Percentiles rank a stretch among this genome's conserved stretches.
These are phyloP conservation scores for Drechslerella coelobrocha DNA, from an alignment of 2,329 filamentous ascomycete species.

Conservation along the genomic window DNA sequence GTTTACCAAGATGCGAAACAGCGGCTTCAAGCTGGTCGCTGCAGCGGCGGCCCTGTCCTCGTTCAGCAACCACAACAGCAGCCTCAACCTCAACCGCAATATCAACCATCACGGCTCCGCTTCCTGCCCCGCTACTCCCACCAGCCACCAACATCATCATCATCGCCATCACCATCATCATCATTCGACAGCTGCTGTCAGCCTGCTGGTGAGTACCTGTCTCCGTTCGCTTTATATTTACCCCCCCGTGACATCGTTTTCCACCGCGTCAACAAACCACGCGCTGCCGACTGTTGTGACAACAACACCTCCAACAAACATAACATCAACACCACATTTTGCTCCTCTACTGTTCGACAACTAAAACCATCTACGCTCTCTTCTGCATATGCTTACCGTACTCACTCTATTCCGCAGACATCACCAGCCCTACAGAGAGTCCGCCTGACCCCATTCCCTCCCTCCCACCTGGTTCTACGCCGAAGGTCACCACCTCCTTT, in stretches of 20 bases:
- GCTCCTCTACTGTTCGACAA: too few relatives aligned
- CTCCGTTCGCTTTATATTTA: not conserved
- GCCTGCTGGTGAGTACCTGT: not conserved
- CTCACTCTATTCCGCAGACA: constrained; percentile 1
- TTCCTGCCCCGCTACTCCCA: not conserved
- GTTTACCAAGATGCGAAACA: constrained; percentile 38
- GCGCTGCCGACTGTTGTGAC: not conserved
- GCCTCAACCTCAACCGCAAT: not conserved
- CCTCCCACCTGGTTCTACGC: constrained; percentile 9
- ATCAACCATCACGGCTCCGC: not conserved
- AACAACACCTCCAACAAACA: not conserved
- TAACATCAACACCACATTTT: constrained; percentile 1
- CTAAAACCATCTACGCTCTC: too few relatives aligned
- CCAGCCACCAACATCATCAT: not conserved
- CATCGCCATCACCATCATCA: not conserved
- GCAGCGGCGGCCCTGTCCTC: constrained; percentile 37
- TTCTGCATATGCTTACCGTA: too few relatives aligned
- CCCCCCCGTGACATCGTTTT: not conserved
- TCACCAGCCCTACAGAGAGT: constrained; percentile 29
- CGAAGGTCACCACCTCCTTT: constrained; percentile 30
- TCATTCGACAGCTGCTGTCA: not conserved
- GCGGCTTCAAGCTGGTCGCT: constrained; percentile 27
- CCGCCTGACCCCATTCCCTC: constrained; percentile 11
- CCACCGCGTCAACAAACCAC: constrained; percentile 4
- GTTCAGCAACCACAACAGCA: constrained; percentile 11